These are phyloP conservation scores for Alternaria rosae DNA, from an alignment of 2,329 filamentous ascomycete species.

Conservation along the genomic window DNA sequence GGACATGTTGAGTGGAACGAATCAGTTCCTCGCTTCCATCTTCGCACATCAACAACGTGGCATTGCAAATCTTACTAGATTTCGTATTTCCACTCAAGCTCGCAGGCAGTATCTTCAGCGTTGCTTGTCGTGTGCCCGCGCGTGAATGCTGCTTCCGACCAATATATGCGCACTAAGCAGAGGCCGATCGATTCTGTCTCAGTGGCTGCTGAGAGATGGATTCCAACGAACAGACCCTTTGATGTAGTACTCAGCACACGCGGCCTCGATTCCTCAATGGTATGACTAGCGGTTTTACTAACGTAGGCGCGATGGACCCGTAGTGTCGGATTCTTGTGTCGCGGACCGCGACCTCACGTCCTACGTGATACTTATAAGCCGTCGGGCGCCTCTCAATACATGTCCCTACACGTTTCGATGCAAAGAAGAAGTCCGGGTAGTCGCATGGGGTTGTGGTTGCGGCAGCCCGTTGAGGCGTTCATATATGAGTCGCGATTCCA, in stretches of 20 bases:
- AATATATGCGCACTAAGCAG: not conserved
- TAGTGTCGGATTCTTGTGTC: not conserved
- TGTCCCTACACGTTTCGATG: not conserved
- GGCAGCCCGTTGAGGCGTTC: not conserved
- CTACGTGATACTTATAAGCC: conserved; percentile 9
- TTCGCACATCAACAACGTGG: not conserved
- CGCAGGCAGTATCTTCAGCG: no score
- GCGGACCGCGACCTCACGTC: conserved; percentile 2
- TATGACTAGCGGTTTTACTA: not conserved
- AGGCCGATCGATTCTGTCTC: not conserved
- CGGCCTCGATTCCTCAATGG: not conserved
- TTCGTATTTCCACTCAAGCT: no score
- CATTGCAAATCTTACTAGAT: not conserved
- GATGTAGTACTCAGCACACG: not conserved
- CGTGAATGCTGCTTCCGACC: not conserved
- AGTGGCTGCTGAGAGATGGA: not conserved
- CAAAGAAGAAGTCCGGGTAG: not conserved
- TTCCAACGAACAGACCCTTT: not conserved
- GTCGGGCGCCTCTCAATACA: conserved; percentile 6
- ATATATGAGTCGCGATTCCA: not conserved
- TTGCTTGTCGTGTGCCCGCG: no score
- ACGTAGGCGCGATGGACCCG: not conserved
- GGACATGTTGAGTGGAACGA: not conserved
- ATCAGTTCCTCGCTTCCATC: not conserved
- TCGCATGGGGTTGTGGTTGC: not conserved